Percentiles rank a stretch among this genome's conserved stretches.
Evolutionary conservation across 495 filamentous ascomycete genomes (phyloP).

Genomic region (Lasiosphaeria ovina): DNA sequence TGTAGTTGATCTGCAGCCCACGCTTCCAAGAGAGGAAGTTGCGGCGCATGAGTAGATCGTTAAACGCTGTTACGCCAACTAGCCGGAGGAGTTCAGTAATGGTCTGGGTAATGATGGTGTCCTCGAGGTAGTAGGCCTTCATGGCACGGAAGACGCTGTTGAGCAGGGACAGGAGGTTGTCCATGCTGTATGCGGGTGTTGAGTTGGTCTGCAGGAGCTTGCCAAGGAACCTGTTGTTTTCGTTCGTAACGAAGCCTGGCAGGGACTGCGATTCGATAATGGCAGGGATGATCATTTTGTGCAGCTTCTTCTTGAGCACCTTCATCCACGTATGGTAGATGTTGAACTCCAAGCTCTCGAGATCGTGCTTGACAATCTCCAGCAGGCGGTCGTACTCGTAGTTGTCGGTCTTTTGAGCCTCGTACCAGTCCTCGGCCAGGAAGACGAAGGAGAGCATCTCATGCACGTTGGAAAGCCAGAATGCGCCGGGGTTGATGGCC

Average conservation of each 20-base stretch:
- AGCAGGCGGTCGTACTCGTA: conserved; percentile 97
- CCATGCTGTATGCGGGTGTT: conserved; percentile 95
- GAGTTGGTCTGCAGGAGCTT: conserved; percentile 88
- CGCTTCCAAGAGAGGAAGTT: conserved; percentile 99
- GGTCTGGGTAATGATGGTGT: conserved; percentile 90
- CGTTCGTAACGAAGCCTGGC: conserved; percentile 96
- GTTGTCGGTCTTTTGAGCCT: conserved; percentile 98
- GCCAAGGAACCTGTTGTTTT: conserved; percentile 95
- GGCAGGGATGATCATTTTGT: conserved; percentile 99
- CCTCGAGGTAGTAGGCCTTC: conserved; percentile 96
- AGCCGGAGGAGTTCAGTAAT: conserved; percentile 90
- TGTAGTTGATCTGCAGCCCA: conserved; percentile 99
- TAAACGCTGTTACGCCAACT: conserved; percentile 98
- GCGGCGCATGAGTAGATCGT: conserved; percentile 94
- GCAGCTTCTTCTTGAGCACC: conserved; percentile 96
- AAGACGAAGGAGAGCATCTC: conserved; percentile 99
- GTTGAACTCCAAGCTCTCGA: conserved; percentile 99
- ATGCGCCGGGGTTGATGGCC: conserved; percentile 93
- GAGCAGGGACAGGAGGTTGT: conserved; percentile 91
- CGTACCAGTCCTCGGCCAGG: conserved; percentile 99
- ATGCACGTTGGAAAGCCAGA: conserved; percentile 99
- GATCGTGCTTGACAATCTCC: conserved; percentile 98
- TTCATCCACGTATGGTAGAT: conserved; percentile 99
- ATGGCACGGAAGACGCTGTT: conserved; percentile 98
- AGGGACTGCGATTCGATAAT: conserved; percentile 99